Evolutionary conservation across 225 moss, liverwort and hornwort species (phyloP), one percentile per base, ranked within the genome.

Genomic region (Rhytidiadelphus loreus): DNA sequence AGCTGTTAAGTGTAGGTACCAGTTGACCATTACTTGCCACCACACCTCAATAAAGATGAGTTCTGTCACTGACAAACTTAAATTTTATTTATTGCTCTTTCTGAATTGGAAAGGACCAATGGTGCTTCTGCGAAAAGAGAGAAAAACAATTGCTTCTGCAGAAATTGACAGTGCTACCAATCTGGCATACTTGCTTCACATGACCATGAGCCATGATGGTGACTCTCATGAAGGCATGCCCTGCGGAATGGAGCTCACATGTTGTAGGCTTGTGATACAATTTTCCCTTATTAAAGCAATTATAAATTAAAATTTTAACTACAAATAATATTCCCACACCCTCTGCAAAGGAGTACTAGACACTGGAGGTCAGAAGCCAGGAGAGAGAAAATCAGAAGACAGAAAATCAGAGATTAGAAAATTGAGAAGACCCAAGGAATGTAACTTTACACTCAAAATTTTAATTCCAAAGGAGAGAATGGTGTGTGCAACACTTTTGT

Each of bases 11-110:
- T 89, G 5, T 12, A 11, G 11, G 87, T 87, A 87, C 82, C 43
- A 85, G 85, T 87, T 89, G 90, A 91, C 89, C 87, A 73, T 87
- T 89, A 87, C 89, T 85, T 92, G 77, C 85, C 85, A 87, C 87
- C 89, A 82, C 82, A 76, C 81, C 63, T 63, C 88, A 88, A 30
- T 87, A 91, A 91, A 89, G 90, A 91, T 89, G 48, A 48, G 87
- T 85, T n/a, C 85, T 72, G 80, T 56, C 76, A 68, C 86, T 87
- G 88, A 77, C 86, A 29, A 50, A 48, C n/a, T 25, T 48, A n/a
- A 64, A 10, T 75, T 64, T 48, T 44, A 26, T 37, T 86, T 46
- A 17, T 50, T 39, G 46, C n/a, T 26, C n/a, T 66, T 78, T n/a
- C 39, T 84, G 68, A 77, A 44, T 66, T 58, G 37, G 69, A 39